Evolutionary conservation across 1,284 basidiomycete species (phyloP).

Genomic region (Earliella scabrosa): DNA sequence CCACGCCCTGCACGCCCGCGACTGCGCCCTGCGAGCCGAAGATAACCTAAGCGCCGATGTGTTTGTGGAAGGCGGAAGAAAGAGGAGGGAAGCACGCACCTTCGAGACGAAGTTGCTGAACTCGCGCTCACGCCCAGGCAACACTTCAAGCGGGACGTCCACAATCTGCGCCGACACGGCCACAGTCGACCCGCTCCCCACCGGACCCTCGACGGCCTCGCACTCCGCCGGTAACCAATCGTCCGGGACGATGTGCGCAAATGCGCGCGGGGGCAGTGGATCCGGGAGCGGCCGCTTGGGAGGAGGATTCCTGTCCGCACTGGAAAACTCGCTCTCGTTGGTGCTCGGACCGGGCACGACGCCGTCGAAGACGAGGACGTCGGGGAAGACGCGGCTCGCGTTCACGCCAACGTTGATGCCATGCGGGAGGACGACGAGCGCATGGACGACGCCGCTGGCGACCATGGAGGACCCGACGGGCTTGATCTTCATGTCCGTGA

Average conservation of each 20-base stretch:
- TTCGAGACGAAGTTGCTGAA: conserved; percentile 77
- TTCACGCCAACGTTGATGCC: conserved; percentile 67
- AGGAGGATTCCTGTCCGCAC: conserved; percentile 33
- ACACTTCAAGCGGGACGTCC: conserved; percentile 73
- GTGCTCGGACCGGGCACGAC: conserved; percentile 47
- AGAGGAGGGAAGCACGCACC: conserved; percentile 41
- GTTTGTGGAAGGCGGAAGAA: neutral
- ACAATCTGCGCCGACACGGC: conserved; percentile 64
- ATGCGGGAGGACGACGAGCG: conserved; percentile 63
- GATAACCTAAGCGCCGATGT: conserved; percentile 53
- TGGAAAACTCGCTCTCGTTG: conserved; percentile 1
- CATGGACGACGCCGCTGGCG: conserved; percentile 70
- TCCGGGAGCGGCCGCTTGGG: conserved; percentile 55
- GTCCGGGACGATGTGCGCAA: conserved; percentile 71
- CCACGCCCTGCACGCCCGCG: conserved; percentile 70
- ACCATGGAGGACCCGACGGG: conserved; percentile 52
- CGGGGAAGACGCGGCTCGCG: conserved; percentile 68
- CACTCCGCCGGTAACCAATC: conserved; percentile 68
- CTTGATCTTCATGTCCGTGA: conserved; percentile 73
- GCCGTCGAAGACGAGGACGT: conserved; percentile 77
- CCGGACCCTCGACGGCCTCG: conserved; percentile 41
- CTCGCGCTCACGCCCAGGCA: conserved; percentile 73
- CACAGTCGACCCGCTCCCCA: conserved; percentile 56
- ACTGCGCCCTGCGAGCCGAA: conserved; percentile 67
- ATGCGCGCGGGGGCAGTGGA: conserved; percentile 70